Evolutionary conservation across 805 yeast genomes (phyloP).

Genomic region (Wickerhamomyces rabaulensis): DNA sequence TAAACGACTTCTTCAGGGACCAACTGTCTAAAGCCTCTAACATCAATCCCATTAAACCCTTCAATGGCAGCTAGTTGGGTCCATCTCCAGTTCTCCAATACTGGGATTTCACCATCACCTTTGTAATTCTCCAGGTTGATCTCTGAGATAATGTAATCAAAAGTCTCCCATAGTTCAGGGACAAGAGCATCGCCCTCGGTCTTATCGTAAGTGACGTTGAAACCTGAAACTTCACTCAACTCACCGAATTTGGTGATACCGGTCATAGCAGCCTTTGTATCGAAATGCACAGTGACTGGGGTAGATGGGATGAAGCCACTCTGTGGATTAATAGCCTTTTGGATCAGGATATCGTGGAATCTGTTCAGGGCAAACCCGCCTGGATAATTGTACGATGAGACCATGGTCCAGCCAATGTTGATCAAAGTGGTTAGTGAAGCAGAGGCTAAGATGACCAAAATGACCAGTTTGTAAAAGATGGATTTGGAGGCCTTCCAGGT

Average conservation of each 20-base stretch:
- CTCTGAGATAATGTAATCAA: conserved; percentile 47
- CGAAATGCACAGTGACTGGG: conserved; percentile 59
- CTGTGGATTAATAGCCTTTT: conserved; percentile 4
- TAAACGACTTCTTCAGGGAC: conserved; percentile 6
- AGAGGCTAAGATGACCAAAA: conserved; percentile 18
- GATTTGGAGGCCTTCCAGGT: conserved; percentile 16
- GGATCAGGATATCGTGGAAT: conserved; percentile 40
- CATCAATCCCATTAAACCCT: conserved; percentile 38
- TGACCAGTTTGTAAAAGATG: conserved; percentile 10
- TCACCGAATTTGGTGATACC: conserved; percentile 79
- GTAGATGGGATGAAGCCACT: conserved; percentile 1
- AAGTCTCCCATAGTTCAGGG: conserved; percentile 36
- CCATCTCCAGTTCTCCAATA: conserved; percentile 36
- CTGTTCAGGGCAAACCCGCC: conserved; percentile 71
- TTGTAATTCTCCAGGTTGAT: conserved; percentile 6
- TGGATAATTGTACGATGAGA: conserved; percentile 78
- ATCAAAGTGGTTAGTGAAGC: conserved; percentile 30
- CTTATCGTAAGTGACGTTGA: conserved; percentile 57
- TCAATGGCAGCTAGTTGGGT: conserved; percentile 31
- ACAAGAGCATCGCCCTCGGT: conserved; percentile 50
- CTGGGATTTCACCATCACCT: conserved; percentile 12
- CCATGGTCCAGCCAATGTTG: conserved; percentile 49
- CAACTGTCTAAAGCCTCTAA: conserved; percentile 8
- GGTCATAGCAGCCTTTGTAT: conserved; percentile 79
- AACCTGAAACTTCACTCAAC: conserved; percentile 27